Evolutionary conservation across 768 basidiomycete genomes (phyloP).

Genomic region (Lactarius indigo): DNA sequence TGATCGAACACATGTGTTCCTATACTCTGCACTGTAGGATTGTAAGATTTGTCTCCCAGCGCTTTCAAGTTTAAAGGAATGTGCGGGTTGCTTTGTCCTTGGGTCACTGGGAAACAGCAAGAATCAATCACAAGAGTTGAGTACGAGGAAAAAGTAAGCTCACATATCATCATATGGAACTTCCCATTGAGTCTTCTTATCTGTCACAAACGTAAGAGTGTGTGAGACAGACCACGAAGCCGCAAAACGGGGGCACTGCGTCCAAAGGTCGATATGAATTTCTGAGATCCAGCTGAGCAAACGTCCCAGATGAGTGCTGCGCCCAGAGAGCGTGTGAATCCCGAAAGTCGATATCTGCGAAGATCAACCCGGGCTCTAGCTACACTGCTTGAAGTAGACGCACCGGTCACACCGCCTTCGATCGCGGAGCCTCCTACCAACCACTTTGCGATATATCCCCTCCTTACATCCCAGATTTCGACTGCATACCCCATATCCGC

Average conservation of each 20-base stretch:
- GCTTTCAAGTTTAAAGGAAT: constrained; percentile 44
- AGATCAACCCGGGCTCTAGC: background rate
- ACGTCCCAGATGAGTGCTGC: constrained; percentile 69
- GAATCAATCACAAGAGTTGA: too few species aligned
- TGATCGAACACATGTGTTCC: constrained; percentile 46
- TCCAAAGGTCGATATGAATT: constrained; percentile 63
- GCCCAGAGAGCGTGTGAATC: constrained; percentile 72
- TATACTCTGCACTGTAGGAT: constrained; percentile 53
- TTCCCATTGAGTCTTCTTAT: constrained; percentile 52
- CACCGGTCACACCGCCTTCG: constrained; percentile 77
- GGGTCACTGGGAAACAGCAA: constrained; percentile 36
- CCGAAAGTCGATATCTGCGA: constrained; percentile 61
- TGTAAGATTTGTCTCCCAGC: constrained; percentile 53
- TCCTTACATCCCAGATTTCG: constrained; percentile 84
- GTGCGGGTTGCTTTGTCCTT: constrained; percentile 29
- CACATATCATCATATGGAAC: constrained; percentile 77
- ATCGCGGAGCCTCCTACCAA: constrained; percentile 56
- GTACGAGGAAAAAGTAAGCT: background rate
- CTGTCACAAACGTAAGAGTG: constrained; percentile 62
- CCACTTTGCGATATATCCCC: constrained; percentile 84
- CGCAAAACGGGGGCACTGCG: constrained; percentile 57
- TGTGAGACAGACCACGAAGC: constrained; percentile 65
- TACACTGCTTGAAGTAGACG: constrained; percentile 22
- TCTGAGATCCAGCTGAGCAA: constrained; percentile 75
- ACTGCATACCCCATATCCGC: constrained; percentile 50